Conservation (phyloP, 2,329 filamentous ascomycete genomes). For the Aaosphaeria arxii region DNA sequence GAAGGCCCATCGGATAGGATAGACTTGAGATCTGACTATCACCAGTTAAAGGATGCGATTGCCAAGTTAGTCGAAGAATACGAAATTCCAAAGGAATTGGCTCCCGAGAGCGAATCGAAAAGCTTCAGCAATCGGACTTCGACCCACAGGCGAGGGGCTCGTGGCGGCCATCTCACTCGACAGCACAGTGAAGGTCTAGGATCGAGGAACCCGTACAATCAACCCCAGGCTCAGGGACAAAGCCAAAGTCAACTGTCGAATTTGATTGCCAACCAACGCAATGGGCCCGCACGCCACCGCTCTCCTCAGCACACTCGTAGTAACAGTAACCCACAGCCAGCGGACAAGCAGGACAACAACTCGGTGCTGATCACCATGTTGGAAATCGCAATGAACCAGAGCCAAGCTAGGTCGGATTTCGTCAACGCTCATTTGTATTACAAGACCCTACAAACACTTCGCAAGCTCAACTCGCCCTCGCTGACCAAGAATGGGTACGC, state of each 20-base stretch:
- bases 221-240: conserved; percentile 8
- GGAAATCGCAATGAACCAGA: conserved; percentile 71
- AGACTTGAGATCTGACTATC: conserved; percentile 75
- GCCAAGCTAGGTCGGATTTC: conserved; percentile 76
- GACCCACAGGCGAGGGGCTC: conserved; percentile 34
- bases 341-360: conserved; percentile 36
- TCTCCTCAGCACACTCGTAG: conserved; percentile 37
- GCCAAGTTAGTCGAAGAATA: conserved; percentile 78
- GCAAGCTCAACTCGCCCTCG: conserved; percentile 57
- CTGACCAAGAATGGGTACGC: conserved; percentile 68
- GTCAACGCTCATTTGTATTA: conserved; percentile 82
- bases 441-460: conserved; percentile 74
- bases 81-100: conserved; percentile 68
- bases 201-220: conserved; percentile 53
- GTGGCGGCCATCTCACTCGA: conserved; percentile 23
- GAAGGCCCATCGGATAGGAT: conserved; percentile 42
- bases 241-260: conserved; percentile 37
- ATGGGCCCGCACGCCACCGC: conserved; percentile 31
- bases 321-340: conserved; percentile 39
- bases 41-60: conserved; percentile 76
- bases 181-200: conserved; percentile 27
- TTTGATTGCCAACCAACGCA: conserved; percentile 37
- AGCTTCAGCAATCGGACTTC: conserved; percentile 71
- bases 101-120: conserved; percentile 57
- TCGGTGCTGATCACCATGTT: conserved; percentile 68